These are phyloP conservation scores for Exserohilum turcica DNA, from an alignment of 2,329 filamentous ascomycete species.

Conservation along the genomic window DNA sequence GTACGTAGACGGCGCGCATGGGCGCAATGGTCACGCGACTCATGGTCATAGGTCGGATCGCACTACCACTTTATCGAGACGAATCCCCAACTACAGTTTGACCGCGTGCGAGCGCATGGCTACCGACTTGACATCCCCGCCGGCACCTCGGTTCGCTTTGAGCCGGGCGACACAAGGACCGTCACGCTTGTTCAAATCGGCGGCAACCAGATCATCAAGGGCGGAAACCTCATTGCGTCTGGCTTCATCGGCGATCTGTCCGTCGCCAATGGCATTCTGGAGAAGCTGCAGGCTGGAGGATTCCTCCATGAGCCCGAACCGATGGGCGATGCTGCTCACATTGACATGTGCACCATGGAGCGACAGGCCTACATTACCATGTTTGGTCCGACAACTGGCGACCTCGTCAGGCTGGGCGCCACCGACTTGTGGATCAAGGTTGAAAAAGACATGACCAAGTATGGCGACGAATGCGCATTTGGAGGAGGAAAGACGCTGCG, in stretches of 20 bases:
- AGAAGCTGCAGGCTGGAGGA: slow-evolving; percentile 69
- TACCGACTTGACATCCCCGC: slow-evolving; percentile 88
- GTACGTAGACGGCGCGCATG: slow-evolving; percentile 51
- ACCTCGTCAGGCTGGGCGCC: slow-evolving; percentile 77
- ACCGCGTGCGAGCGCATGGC: slow-evolving; percentile 80
- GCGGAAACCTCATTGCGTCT: slow-evolving; percentile 79
- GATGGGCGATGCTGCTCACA: slow-evolving; percentile 57
- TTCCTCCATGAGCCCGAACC: slow-evolving; percentile 80
- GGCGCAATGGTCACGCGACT: background rate
- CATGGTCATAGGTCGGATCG: slow-evolving; percentile 68
- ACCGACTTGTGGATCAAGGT: slow-evolving; percentile 92
- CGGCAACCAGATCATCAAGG: slow-evolving; percentile 77
- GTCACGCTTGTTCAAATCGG: slow-evolving; percentile 89
- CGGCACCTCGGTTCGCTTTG: slow-evolving; percentile 89
- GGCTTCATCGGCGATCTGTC: slow-evolving; percentile 69
- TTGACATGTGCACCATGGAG: slow-evolving; percentile 72
- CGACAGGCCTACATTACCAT: slow-evolving; percentile 80
- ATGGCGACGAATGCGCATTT: slow-evolving; percentile 94
- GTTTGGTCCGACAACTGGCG: slow-evolving; percentile 92
- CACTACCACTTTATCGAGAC: slow-evolving; percentile 97
- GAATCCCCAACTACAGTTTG: slow-evolving; percentile 89
- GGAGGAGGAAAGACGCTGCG: slow-evolving; percentile 91
- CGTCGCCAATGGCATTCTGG: slow-evolving; percentile 68
- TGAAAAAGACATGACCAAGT: slow-evolving; percentile 80
- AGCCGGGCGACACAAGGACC: slow-evolving; percentile 90